Conservation (phyloP, 2,329 filamentous ascomycete genomes). For the Chrysoporthe austroafricana region DNA sequence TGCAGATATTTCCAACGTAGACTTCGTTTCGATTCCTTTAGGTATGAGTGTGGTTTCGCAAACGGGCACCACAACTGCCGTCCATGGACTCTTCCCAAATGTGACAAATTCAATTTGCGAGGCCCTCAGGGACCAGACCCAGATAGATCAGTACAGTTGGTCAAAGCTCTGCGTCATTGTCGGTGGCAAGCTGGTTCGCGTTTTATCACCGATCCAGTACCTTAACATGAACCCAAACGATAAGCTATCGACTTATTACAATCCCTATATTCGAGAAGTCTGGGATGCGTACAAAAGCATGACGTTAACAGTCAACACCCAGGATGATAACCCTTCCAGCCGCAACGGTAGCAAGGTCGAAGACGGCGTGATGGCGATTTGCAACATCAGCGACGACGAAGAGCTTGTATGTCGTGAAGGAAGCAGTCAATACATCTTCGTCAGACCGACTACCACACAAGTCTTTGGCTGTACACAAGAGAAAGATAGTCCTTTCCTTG, state of each 20-base stretch:
- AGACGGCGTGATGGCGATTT: background rate
- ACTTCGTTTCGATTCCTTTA: constrained; percentile 16
- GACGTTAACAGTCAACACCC: constrained; percentile 15
- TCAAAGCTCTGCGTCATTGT: background rate
- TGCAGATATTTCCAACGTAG: constrained; percentile 14
- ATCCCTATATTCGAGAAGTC: constrained; percentile 3
- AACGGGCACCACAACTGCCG: background rate
- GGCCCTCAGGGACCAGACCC: background rate
- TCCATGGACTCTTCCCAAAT: constrained; percentile 9
- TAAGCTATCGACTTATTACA: constrained; percentile 12
- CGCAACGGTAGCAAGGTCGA: background rate
- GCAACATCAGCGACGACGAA: constrained; percentile 1
- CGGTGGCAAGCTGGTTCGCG: constrained; percentile 1
- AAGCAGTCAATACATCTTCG: constrained; percentile 1
- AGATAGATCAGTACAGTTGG: constrained; percentile 12
- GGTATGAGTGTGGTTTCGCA: constrained; percentile 5
- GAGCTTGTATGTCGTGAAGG: background rate
- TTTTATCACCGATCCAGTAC: constrained; percentile 18
- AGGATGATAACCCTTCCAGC: background rate
- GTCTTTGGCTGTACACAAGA: constrained; percentile 22
- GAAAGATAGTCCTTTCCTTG: constrained; percentile 4
- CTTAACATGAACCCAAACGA: constrained; percentile 14
- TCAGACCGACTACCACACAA: constrained; percentile 14
- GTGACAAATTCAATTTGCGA: constrained; percentile 7
- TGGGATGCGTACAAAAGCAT: background rate